Conservation (phyloP, 768 basidiomycete species). For the Neoboletus brunneissimus region DNA sequence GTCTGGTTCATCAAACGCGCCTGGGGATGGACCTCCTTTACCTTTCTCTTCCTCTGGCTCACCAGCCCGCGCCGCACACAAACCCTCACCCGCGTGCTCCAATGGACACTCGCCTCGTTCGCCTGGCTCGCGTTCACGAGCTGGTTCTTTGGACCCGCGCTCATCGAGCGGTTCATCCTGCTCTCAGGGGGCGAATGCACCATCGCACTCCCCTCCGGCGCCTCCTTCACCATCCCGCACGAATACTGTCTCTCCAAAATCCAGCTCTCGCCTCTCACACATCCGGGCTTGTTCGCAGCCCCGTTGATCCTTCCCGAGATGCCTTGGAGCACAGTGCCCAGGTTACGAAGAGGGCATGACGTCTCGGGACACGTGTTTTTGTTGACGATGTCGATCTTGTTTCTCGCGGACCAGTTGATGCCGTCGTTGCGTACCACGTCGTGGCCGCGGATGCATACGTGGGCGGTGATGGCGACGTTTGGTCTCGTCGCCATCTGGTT, state of each 20-base stretch:
- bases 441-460: constrained; percentile 46
- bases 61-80: constrained; percentile 51
- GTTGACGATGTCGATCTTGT: constrained; percentile 72
- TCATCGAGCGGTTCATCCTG: constrained; percentile 63
- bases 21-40: constrained; percentile 86
- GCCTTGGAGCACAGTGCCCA: constrained; percentile 51
- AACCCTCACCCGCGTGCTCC: constrained; percentile 41
- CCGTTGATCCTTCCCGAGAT: constrained; percentile 35
- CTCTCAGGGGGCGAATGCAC: constrained; percentile 77
- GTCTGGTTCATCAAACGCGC: constrained; percentile 83
- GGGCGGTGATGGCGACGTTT: constrained; percentile 46
- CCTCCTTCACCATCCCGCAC: constrained; percentile 49
- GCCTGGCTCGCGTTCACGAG: constrained; percentile 74
- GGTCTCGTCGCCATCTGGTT: constrained; percentile 62
- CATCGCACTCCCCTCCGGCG: constrained; percentile 57
- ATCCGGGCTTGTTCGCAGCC: constrained; percentile 60
- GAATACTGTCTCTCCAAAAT: constrained; percentile 54
- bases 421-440: constrained; percentile 43
- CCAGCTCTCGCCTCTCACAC: constrained; percentile 53
- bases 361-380: constrained; percentile 94
- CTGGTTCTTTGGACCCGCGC: constrained; percentile 87
- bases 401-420: constrained; percentile 74
- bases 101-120: constrained; percentile 57
- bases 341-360: constrained; percentile 81
- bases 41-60: constrained; percentile 57